Evolutionary conservation across 441 rosid genomes (phyloP).

Genomic region (Omphalea diandra): DNA sequence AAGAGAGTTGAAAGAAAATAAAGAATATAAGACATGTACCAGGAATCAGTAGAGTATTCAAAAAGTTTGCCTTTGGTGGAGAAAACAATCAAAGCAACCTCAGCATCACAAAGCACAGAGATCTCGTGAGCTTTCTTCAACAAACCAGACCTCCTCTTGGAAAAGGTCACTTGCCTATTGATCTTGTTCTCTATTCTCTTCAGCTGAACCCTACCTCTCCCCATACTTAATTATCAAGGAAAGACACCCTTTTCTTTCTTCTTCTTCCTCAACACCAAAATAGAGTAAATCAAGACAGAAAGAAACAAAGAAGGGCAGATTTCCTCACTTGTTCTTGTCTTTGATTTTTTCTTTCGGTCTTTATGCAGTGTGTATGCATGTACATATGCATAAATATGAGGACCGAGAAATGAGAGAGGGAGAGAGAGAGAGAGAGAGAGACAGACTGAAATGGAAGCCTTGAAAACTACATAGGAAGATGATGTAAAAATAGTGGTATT

Average conservation of each 20-base stretch:
- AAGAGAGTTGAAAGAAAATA: neutral
- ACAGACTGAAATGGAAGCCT: conserved; percentile 18
- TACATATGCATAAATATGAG: neutral
- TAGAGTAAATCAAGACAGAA: neutral
- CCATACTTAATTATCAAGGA: conserved; percentile 52
- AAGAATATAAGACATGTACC: conserved; percentile 43
- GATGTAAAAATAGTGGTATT: conserved; percentile 20
- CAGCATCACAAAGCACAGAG: conserved; percentile 93
- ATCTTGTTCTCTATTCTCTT: conserved; percentile 94
- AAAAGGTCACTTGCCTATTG: conserved; percentile 89
- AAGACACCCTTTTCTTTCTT: neutral
- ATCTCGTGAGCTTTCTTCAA: conserved; percentile 92
- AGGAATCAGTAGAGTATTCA: conserved; percentile 78
- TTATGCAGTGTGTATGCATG: neutral
- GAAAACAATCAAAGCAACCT: conserved; percentile 80
- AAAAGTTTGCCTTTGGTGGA: conserved; percentile 83
- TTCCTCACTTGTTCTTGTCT: neutral
- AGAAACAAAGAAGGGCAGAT: neutral
- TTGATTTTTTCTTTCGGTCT: neutral
- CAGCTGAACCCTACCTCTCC: conserved; percentile 91
- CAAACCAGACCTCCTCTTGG: conserved; percentile 80
- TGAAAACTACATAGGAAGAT: conserved; percentile 20
- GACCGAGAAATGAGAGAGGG: neutral
- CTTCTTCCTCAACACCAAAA: neutral
- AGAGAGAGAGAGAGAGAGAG: neutral